Conservation (phyloP, 2,329 filamentous ascomycete species). For the Endocalyx cinctus region DNA sequence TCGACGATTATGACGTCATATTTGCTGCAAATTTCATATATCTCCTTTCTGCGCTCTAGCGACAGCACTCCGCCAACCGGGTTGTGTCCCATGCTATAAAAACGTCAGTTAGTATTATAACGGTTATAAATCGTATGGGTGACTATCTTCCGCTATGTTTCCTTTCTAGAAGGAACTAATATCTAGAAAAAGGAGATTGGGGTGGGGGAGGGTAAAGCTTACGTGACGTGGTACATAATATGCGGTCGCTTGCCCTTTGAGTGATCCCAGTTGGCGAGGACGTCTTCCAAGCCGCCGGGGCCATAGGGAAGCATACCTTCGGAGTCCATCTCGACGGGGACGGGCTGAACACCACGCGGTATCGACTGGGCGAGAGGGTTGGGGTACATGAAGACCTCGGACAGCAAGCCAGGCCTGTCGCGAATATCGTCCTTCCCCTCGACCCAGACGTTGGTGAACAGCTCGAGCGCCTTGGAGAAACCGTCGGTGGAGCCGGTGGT, state of each 20-base stretch:
- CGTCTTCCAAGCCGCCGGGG: slow-evolving; percentile 68
- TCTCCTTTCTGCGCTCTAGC: slow-evolving; percentile 66
- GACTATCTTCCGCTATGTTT: too few species aligned
- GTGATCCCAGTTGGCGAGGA: slow-evolving; percentile 78
- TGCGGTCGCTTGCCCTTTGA: slow-evolving; percentile 71
- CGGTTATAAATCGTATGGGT: too few species aligned
- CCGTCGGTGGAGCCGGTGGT: slow-evolving; percentile 84
- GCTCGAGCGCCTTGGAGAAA: slow-evolving; percentile 70
- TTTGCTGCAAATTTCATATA: slow-evolving; percentile 75
- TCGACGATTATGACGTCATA: slow-evolving; percentile 91
- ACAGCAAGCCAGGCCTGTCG: slow-evolving; percentile 71
- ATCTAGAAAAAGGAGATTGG: too few species aligned
- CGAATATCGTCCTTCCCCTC: slow-evolving; percentile 61
- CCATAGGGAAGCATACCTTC: slow-evolving; percentile 76
- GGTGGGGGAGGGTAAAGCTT: slow-evolving; percentile 34
- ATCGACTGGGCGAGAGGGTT: slow-evolving; percentile 64
- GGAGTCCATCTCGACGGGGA: slow-evolving; percentile 69
- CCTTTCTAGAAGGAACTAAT: too few species aligned
- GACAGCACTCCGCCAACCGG: slow-evolving; percentile 75
- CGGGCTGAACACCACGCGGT: slow-evolving; percentile 68
- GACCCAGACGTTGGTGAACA: slow-evolving; percentile 72
- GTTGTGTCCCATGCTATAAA: slow-evolving; percentile 74
- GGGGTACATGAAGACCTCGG: slow-evolving; percentile 78
- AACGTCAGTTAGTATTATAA: too few species aligned
- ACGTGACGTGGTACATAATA: slow-evolving; percentile 87